Conservation (phyloP, 305 asterid species). For the Stenogyne calaminthoides region DNA sequence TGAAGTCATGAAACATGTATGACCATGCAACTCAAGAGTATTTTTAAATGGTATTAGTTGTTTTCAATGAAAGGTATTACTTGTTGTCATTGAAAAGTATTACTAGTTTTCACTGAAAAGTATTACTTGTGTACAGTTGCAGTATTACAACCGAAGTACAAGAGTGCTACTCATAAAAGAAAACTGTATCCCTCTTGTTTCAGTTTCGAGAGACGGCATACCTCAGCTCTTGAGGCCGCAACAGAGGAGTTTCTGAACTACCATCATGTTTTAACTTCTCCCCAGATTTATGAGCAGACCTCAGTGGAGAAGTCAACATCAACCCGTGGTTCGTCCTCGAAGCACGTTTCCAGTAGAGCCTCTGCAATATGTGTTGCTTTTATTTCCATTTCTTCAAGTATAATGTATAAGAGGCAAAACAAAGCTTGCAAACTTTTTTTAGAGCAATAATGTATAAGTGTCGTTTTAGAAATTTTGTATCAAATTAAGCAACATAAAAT, state of each 20-base stretch:
- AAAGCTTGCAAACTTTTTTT: background rate
- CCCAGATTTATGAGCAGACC: slow-evolving; percentile 57
- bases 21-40: no score
- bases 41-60: no score
- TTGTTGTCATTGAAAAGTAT: no score
- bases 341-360: slow-evolving; percentile 95
- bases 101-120: no score
- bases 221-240: slow-evolving; percentile 94
- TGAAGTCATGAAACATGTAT: slow-evolving; percentile 35
- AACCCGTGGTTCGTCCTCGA: slow-evolving; percentile 75
- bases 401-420: background rate
- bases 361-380: slow-evolving; percentile 48
- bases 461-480: no score
- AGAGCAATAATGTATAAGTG: background rate
- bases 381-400: slow-evolving; percentile 5
- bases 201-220: slow-evolving; percentile 21
- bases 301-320: slow-evolving; percentile 91
- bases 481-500: no score
- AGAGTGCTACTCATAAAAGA: no score
- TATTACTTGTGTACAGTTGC: no score
- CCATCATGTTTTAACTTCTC: slow-evolving; percentile 49
- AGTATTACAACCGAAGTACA: no score
- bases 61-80: no score
- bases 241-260: slow-evolving; percentile 57
- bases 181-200: no score